These are phyloP conservation scores for Fusarium beomiforme DNA, from an alignment of 2,329 filamentous ascomycete species.

Conservation along the genomic window DNA sequence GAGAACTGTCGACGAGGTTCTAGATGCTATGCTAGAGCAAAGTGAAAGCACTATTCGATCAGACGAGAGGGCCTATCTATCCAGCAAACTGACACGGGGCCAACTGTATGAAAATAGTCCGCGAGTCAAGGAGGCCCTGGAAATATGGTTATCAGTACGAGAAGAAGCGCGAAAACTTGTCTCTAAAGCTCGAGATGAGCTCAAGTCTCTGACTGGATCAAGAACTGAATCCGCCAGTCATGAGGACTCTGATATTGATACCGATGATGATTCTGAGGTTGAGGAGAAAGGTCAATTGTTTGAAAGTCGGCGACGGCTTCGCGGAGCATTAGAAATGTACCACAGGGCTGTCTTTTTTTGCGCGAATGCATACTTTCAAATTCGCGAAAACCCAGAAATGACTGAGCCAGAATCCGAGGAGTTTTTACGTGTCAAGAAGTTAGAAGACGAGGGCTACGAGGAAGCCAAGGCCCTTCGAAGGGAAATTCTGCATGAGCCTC, in stretches of 20 bases:
- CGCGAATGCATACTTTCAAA: conserved; percentile 84
- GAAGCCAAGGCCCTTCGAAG: conserved; percentile 79
- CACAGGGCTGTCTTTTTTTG: conserved; percentile 88
- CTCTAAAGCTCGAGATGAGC: conserved; percentile 69
- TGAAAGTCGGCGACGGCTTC: conserved; percentile 71
- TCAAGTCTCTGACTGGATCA: conserved; percentile 59
- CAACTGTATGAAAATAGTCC: conserved; percentile 83
- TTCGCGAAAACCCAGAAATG: conserved; percentile 74
- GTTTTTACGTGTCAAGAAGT: conserved; percentile 71
- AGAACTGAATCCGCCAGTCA: conserved; percentile 1
- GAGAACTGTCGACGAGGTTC: conserved; percentile 84
- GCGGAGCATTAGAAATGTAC: conserved; percentile 79
- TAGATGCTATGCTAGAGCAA: conserved; percentile 91
- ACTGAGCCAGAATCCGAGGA: conserved; percentile 74
- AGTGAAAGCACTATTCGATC: conserved; percentile 73
- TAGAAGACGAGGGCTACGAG: conserved; percentile 80
- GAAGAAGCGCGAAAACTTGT: conserved; percentile 64
- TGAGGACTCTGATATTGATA: conserved; percentile 36
- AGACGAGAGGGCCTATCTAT: conserved; percentile 74
- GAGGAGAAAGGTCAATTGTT: conserved; percentile 57
- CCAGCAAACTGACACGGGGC: conserved; percentile 72
- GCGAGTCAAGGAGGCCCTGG: conserved; percentile 72
- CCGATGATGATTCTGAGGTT: conserved; percentile 49
- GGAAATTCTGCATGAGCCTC: conserved; percentile 74
- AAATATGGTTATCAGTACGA: conserved; percentile 72